A percentile compares a stretch with the other conserved stretches of the same genome.
Conservation (phyloP, 2,329 filamentous ascomycete genomes). For the Phyllosticta citribraziliensis region DNA sequence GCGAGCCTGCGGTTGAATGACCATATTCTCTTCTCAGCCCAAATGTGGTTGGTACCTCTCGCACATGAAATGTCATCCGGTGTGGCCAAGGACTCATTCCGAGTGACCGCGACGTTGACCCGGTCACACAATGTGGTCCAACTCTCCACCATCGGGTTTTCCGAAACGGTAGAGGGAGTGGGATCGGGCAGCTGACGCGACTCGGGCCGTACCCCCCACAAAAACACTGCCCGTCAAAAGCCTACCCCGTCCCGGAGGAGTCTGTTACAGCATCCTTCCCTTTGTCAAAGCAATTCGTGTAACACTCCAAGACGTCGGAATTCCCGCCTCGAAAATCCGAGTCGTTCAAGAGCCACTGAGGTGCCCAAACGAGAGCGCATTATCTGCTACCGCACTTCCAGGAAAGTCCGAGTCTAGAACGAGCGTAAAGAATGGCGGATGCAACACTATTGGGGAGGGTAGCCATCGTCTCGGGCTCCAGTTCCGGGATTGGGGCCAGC, state of each 20-base stretch:
- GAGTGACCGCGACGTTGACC: neutral
- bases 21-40: neutral
- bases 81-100: neutral
- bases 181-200: neutral
- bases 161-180: neutral
- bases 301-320: neutral
- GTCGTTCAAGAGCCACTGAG: neutral
- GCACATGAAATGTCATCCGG: neutral
- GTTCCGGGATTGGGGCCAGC: slow-evolving; percentile 35
- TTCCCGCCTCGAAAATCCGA: neutral
- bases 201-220: neutral
- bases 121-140: neutral
- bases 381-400: neutral
- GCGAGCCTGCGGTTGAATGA: neutral
- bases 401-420: neutral
- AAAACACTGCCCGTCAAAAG: neutral
- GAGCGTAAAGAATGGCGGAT: slow-evolving; percentile 1
- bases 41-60: neutral
- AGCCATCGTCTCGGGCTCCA: slow-evolving; percentile 36
- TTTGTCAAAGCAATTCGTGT: neutral
- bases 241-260: neutral
- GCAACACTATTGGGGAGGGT: slow-evolving; percentile 15
- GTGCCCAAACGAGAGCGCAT: no score
- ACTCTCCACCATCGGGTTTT: neutral
- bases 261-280: neutral